Evolutionary conservation across 495 filamentous ascomycete species (phyloP).

Genomic region (Niebla homalea): DNA sequence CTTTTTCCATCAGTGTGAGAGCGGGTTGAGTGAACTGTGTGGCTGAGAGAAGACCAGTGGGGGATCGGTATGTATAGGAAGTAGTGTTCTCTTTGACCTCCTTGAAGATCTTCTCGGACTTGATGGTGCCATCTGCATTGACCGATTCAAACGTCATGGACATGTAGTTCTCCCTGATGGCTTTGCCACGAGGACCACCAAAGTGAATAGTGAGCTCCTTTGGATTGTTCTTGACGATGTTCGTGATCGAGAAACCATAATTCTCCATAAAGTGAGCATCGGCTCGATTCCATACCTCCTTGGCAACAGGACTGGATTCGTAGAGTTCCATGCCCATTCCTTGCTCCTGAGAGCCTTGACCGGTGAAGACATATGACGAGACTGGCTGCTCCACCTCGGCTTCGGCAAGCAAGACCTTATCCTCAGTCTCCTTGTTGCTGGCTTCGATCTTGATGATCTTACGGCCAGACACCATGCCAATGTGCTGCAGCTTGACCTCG

Average conservation of each 20-base stretch:
- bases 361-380: conserved; percentile 94
- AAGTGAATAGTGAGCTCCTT: conserved; percentile 99
- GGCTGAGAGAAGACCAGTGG: conserved; percentile 86
- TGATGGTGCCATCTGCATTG: conserved; percentile 74
- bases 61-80: conserved; percentile 93
- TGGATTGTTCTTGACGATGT: conserved; percentile 98
- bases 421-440: conserved; percentile 83
- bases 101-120: conserved; percentile 99
- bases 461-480: conserved; percentile 93
- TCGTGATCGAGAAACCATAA: conserved; percentile 96
- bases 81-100: conserved; percentile 81
- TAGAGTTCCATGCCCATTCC: conserved; percentile 99
- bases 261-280: conserved; percentile 98
- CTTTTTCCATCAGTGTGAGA: conserved; percentile 98
- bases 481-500: conserved; percentile 83
- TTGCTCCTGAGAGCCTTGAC: conserved; percentile 94
- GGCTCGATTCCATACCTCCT: conserved; percentile 95
- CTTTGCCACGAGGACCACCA: conserved; percentile 89
- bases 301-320: conserved; percentile 76
- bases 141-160: conserved; percentile 99
- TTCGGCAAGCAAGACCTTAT: conserved; percentile 88
- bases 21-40: conserved; percentile 98
- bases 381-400: conserved; percentile 98
- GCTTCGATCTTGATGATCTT: conserved; percentile 99
- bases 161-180: conserved; percentile 98